Conservation (phyloP, 306 rosid genomes). For the Vachellia pachyceras region DNA sequence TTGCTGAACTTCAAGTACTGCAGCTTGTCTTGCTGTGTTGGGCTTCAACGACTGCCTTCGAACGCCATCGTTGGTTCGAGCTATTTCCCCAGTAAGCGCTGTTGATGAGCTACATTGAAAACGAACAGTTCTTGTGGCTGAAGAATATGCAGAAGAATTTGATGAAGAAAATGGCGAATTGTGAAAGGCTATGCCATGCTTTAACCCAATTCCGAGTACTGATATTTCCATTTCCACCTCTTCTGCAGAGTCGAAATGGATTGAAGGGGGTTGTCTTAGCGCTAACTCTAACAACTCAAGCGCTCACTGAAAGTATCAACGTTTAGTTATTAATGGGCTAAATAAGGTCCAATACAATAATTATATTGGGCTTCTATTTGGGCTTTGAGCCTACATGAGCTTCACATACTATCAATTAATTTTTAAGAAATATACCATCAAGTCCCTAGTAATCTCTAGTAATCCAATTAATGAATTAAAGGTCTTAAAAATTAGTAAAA, state of each 20-base stretch:
- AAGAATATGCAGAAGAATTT: slow-evolving; percentile 13
- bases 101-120: slow-evolving; percentile 7
- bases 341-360: neutral
- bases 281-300: neutral
- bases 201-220: slow-evolving; percentile 38
- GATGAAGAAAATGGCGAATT: slow-evolving; percentile 34
- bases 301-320: neutral
- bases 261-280: neutral
- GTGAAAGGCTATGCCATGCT: slow-evolving; percentile 29
- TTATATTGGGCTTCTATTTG: neutral
- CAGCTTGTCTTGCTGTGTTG: slow-evolving; percentile 54
- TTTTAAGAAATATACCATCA: too few species aligned
- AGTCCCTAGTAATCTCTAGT: too few species aligned
- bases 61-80: slow-evolving; percentile 32
- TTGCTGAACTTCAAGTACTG: slow-evolving; percentile 58
- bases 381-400: neutral
- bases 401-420: too few species aligned
- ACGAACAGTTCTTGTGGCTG: slow-evolving; percentile 24
- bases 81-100: slow-evolving; percentile 16
- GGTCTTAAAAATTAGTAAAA: too few species aligned
- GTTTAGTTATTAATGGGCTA: neutral
- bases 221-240: slow-evolving; percentile 55
- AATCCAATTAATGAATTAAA: too few species aligned
- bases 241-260: neutral
- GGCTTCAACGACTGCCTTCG: slow-evolving; percentile 48